Evolutionary conservation across 176 grass and related monocot species (phyloP).

Genomic region (Miscanthus lutarioriparius): DNA sequence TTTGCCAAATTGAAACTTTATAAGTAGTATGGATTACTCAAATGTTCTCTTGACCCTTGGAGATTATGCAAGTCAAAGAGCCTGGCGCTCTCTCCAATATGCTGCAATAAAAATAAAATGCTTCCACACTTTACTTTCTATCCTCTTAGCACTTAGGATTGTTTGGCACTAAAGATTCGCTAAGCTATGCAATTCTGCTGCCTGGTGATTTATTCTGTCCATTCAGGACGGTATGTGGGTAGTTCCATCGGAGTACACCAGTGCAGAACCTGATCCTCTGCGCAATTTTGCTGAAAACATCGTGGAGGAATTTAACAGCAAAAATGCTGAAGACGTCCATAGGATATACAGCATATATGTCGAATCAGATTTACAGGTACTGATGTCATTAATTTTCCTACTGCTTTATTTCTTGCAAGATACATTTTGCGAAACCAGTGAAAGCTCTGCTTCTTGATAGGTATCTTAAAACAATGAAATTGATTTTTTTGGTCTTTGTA

Average conservation of each 20-base stretch:
- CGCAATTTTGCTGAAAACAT: constrained; percentile 84
- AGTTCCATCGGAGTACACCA: constrained; percentile 66
- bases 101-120: not conserved
- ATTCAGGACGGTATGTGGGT: constrained; percentile 81
- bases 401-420: constrained; percentile 22
- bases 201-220: not conserved
- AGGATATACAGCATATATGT: constrained; percentile 78
- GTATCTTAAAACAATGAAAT: not conserved
- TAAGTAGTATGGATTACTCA: not conserved
- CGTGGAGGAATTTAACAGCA: constrained; percentile 84
- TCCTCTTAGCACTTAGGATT: not conserved
- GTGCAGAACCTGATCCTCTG: constrained; percentile 84
- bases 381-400: constrained; percentile 21
- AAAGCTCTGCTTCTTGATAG: not conserved
- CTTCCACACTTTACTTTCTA: constrained; percentile 6
- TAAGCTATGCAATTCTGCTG: not conserved
- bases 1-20: not conserved
- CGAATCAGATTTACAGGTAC: constrained; percentile 81
- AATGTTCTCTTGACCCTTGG: not conserved
- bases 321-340: constrained; percentile 70
- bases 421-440: not conserved
- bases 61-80: constrained; percentile 12
- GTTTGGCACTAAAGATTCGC: not conserved
- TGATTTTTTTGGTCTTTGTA: not conserved
- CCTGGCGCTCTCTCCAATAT: not conserved